phyloP scores from a whole-genome alignment of 768 basidiomycete species.

The Pisolithus microcarpus region DNA sequence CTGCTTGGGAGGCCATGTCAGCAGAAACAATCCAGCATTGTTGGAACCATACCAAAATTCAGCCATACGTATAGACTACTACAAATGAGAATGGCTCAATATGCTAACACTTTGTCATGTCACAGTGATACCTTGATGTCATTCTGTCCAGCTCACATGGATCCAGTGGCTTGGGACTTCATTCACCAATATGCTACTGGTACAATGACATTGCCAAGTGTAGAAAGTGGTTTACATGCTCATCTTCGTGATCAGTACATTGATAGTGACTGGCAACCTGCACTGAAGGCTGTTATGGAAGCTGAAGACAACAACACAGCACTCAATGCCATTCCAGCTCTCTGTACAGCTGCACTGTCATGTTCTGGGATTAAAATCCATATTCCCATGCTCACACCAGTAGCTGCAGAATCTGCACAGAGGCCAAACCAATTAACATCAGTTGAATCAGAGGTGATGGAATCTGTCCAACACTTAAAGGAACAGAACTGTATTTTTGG shows the following conservation, averaged over 20 bases:
- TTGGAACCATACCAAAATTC: slow-evolving; percentile 29
- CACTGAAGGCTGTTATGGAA: slow-evolving; percentile 6
- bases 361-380: neutral
- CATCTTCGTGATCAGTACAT: slow-evolving; percentile 4
- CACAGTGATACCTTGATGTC: neutral
- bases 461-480: slow-evolving; percentile 9
- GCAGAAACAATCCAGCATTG: slow-evolving; percentile 29
- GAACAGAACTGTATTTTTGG: slow-evolving; percentile 10
- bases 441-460: slow-evolving; percentile 8
- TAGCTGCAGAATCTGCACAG: neutral
- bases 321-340: neutral
- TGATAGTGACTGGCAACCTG: slow-evolving; percentile 3
- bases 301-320: slow-evolving; percentile 1
- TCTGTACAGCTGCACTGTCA: neutral
- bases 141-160: neutral
- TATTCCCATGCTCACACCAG: neutral
- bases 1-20: slow-evolving; percentile 26
- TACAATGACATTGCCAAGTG: slow-evolving; percentile 10
- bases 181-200: slow-evolving; percentile 10
- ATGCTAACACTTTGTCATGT: neutral
- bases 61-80: neutral
- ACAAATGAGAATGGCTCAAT: neutral
- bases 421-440: neutral
- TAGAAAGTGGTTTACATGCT: slow-evolving; percentile 5
- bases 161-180: slow-evolving; percentile 7